These are phyloP conservation scores for Microstegium vimineum DNA, from an alignment of 176 grass and related monocot species.

Conservation along the genomic window DNA sequence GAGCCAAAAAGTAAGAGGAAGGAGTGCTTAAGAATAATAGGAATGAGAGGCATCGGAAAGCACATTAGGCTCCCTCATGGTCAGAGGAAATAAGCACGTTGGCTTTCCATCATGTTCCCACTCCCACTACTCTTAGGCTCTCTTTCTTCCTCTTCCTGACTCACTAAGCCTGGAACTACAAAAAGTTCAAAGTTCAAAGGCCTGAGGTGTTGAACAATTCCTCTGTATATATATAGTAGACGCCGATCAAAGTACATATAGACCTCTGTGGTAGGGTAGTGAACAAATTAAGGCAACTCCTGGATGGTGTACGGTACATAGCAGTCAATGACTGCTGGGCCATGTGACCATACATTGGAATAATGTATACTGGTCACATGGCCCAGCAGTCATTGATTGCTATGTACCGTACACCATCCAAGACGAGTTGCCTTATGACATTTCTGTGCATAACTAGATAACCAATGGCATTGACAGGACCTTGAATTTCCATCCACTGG, in stretches of 20 bases:
- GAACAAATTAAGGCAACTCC: background rate
- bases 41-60: conserved; percentile 37
- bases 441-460: background rate
- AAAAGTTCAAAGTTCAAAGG: background rate
- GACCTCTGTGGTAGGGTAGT: background rate
- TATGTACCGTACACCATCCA: too few species aligned
- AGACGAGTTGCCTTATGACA: too few species aligned
- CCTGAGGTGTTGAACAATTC: background rate
- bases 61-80: background rate
- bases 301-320: background rate
- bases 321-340: background rate
- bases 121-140: conserved; percentile 24
- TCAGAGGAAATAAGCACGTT: background rate
- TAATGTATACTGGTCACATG: background rate
- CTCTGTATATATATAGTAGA: background rate
- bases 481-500: background rate
- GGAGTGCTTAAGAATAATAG: conserved; percentile 34
- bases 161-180: background rate
- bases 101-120: conserved; percentile 38
- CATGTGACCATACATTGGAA: background rate
- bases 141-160: background rate
- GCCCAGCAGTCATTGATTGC: background rate
- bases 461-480: background rate
- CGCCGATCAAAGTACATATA: background rate
- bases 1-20: conserved; percentile 24